Evolutionary conservation across 1,284 basidiomycete genomes (phyloP), one percentile per base, ranked within the genome.

Genomic region (Schizopora paradoxa): DNA sequence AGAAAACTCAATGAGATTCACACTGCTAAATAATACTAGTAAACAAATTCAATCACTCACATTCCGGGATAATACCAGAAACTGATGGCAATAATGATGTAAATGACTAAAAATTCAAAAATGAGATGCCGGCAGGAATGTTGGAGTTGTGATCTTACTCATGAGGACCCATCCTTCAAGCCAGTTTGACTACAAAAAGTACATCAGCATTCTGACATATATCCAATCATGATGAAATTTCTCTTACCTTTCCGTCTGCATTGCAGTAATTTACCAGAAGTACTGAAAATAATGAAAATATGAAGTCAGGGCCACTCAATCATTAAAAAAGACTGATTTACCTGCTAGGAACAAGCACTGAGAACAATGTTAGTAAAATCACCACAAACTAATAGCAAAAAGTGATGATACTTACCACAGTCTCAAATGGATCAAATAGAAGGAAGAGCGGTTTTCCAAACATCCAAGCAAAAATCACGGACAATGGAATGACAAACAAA

Each of bases 221-320:
- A 3, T 16, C 14, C 14, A 35, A 6, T 10, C 18, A 3, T 35
- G 10, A 35, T 19, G 2, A 7, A 13, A 8, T 3, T 35, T 2
- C 4, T 10, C 33, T 13, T 35, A 35, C 33, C 33, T 88, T 84
- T 23, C 88, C 90, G 60, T 92, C 88, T 43, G 79, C 75, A 5
- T 91, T 82, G 35, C 86, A 82, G 52, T 89, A 83, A 51, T 83
- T 86, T 70, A 92, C 86, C 6, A 87, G 82, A 54, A 90, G 69
- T 14, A 92, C 82, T 77, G 48, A 34, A 38, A 33, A 23, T 11
- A 6, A 5, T 16, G 21, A 41, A 28, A 43, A 11, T 28, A 41
- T 11, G 32, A 23, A 10, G 11, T 36, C 27, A 50, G n/a, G n/a
- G n/a, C n/a, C n/a, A n/a, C n/a, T n/a, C n/a, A n/a, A n/a, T n/a